Evolutionary conservation across 2,329 filamentous ascomycete species (phyloP), one percentile per base, ranked within the genome.

Genomic region (Talaromyces islandicus): DNA sequence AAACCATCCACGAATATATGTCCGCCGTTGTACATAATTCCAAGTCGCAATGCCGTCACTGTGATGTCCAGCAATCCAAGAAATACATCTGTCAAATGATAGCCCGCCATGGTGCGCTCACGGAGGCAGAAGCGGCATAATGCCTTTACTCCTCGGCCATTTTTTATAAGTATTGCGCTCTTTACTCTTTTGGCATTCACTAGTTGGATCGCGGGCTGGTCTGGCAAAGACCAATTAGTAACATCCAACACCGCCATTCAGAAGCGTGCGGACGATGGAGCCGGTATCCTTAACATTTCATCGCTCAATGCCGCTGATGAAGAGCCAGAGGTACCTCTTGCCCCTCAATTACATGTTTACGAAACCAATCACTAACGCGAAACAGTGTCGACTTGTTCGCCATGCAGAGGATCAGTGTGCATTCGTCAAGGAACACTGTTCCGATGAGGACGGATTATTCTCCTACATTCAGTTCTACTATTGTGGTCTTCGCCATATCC

Each of bases 401-500:
- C 77, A 84, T 54, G 88, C 87, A 57, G 70, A 80, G 62, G 89
- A 99, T 72, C 86, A 97, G 77, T 99, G 94, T 79, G 86, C 87
- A 66, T 97, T 94, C 75, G 86, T 97, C 60, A 85, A 82, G 66
- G 80, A 82, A 60, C 89, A 97, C 73, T 99, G 94, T 74, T 81
- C 83, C 35, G 91, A 95, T 69, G 90, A 97, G 76, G 90, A 92
- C 58, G 93, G 94, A 30, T 84, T 97, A 63, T 78, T 97, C 60
- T 89, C 91, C 27, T 99, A 99, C 75, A 84, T 97, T 53, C 83
- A 87, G 21, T 81, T 97, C 58, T 99, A 96, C 80, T 99, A 96
- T 76, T 99, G 94, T 81, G 78, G 80, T 50, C 80, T 96, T 35
- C 80, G 81, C 58, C 75, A 85, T 58, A 85, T 81, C 14, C 88